Evolutionary conservation across 371 early-diverging fungal species (phyloP).

Genomic region (Haplosporangium sp.): DNA sequence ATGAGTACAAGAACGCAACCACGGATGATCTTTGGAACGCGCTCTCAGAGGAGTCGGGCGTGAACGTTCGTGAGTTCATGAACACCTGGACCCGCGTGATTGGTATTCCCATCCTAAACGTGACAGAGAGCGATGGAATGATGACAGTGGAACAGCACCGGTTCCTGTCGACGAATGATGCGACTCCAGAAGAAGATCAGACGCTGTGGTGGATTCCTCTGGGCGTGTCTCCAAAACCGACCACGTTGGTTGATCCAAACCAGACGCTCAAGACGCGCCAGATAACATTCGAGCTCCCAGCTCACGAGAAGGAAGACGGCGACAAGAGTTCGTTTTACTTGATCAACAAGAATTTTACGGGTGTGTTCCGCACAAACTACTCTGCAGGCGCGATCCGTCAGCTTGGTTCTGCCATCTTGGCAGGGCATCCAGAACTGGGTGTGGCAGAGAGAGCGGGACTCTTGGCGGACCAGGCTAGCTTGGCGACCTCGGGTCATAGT

Average conservation of each 20-base stretch:
- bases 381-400: slow-evolving; percentile 47
- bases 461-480: slow-evolving; percentile 66
- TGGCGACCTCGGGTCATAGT: slow-evolving; percentile 66
- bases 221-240: slow-evolving; percentile 35
- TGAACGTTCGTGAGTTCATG: slow-evolving; percentile 83
- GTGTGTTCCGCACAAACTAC: slow-evolving; percentile 75
- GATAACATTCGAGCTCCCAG: slow-evolving; percentile 22
- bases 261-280: slow-evolving; percentile 37
- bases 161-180: slow-evolving; percentile 80
- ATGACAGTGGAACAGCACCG: slow-evolving; percentile 71
- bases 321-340: slow-evolving; percentile 58
- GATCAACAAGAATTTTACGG: slow-evolving; percentile 68
- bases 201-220: slow-evolving; percentile 83
- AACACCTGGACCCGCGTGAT: slow-evolving; percentile 84
- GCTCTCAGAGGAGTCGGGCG: slow-evolving; percentile 71
- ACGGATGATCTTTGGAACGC: slow-evolving; percentile 90
- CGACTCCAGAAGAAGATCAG: slow-evolving; percentile 68
- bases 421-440: slow-evolving; percentile 32
- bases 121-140: slow-evolving; percentile 58
- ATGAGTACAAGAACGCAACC: slow-evolving; percentile 83
- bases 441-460: slow-evolving; percentile 67
- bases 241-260: slow-evolving; percentile 9
- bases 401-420: slow-evolving; percentile 54
- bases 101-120: slow-evolving; percentile 82
- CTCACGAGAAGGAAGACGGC: background rate